Conservation (phyloP, 2,329 filamentous ascomycete species). For the Clarireedia monteithiana region DNA sequence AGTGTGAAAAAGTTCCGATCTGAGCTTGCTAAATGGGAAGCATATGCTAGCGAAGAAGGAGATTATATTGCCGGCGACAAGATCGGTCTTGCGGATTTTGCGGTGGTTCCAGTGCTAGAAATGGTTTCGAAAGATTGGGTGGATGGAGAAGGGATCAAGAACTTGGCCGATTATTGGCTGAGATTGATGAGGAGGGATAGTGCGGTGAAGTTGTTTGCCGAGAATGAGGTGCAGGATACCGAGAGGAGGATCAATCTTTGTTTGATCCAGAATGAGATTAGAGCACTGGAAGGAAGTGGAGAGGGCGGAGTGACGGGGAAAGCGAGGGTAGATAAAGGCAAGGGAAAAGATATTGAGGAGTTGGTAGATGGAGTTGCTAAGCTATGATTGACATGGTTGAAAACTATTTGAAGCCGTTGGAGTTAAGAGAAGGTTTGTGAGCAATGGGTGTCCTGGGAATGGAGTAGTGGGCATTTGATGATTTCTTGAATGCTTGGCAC, state of each 20-base stretch:
- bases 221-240: background rate
- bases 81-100: conserved; percentile 45
- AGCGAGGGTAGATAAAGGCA: background rate
- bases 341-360: background rate
- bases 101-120: conserved; percentile 48
- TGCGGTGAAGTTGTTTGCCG: conserved; percentile 14
- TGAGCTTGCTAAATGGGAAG: conserved; percentile 27
- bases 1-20: conserved; percentile 16
- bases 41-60: conserved; percentile 12
- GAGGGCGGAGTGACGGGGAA: background rate
- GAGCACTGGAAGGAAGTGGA: background rate
- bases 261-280: background rate
- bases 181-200: conserved; percentile 15
- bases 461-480: no score
- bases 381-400: background rate
- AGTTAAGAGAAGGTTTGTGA: background rate
- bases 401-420: background rate
- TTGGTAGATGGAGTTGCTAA: background rate
- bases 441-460: background rate
- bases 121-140: conserved; percentile 34
- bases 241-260: background rate
- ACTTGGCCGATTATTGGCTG: conserved; percentile 20
- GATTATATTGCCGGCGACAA: conserved; percentile 38
- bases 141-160: conserved; percentile 25
- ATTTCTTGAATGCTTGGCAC: no score